Conservation (phyloP, 352 stramenopile genomes). For the Phytophthora sansomeana region DNA sequence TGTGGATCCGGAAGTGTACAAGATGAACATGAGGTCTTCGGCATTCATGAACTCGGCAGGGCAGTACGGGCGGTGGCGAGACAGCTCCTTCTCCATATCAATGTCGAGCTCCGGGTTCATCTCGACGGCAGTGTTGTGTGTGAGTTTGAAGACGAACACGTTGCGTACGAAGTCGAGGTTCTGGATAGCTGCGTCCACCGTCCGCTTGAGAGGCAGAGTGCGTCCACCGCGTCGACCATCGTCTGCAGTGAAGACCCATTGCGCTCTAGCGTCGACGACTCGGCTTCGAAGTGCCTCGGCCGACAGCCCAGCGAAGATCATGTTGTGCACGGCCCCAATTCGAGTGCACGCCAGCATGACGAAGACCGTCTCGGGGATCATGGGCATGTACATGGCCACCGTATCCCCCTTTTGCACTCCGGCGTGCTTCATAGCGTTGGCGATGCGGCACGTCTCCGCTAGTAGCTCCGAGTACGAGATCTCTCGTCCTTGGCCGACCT, state of each 20-base stretch:
- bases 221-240: conserved; percentile 92
- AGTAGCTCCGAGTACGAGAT: conserved; percentile 24
- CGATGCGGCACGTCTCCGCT: conserved; percentile 15
- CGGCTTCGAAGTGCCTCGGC: conserved; percentile 94
- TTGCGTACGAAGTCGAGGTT: conserved; percentile 90
- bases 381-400: conserved; percentile 28
- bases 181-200: conserved; percentile 92
- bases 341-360: conserved; percentile 97
- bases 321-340: conserved; percentile 96
- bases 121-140: conserved; percentile 55
- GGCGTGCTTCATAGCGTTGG: conserved; percentile 26
- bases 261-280: conserved; percentile 85
- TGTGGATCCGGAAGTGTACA: conserved; percentile 28
- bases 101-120: conserved; percentile 89
- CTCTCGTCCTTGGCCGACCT: conserved; percentile 16
- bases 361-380: conserved; percentile 87
- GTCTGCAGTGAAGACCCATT: conserved; percentile 95
- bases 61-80: conserved; percentile 93
- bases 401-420: conserved; percentile 21
- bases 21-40: conserved; percentile 40
- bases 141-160: conserved; percentile 80
- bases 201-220: conserved; percentile 94
- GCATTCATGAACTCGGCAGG: conserved; percentile 95
- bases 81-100: conserved; percentile 91
- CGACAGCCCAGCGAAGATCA: conserved; percentile 97